A percentile compares a stretch with the other conserved stretches of the same genome.
Conservation (phyloP, 768 basidiomycete species). For the Boletus reticuloceps region DNA sequence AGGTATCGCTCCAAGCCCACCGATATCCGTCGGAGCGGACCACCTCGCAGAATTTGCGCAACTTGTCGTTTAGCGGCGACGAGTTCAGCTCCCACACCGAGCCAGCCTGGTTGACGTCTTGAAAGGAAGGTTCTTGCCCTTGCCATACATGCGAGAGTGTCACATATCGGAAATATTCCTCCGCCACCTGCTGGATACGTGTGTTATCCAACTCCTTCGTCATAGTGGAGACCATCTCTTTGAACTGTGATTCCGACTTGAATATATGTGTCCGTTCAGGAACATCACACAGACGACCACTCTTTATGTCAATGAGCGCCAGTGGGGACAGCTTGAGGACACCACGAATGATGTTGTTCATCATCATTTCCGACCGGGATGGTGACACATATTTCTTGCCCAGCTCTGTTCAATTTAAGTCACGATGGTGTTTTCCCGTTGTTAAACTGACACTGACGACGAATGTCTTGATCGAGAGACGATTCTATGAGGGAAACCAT, state of each 20-base stretch:
- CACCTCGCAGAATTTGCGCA: slow-evolving; percentile 7
- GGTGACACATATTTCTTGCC: neutral
- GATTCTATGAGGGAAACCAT: too few relatives aligned
- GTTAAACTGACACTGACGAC: too few relatives aligned
- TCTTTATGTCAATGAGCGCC: neutral
- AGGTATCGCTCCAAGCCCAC: slow-evolving; percentile 15
- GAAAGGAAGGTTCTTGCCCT: slow-evolving; percentile 7
- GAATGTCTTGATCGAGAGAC: too few relatives aligned
- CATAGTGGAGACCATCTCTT: slow-evolving; percentile 8
- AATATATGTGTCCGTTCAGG: neutral
- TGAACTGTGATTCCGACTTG: neutral
- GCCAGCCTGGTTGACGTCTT: slow-evolving; percentile 1
- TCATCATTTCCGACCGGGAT: neutral
- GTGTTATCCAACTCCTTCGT: neutral
- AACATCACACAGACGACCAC: neutral
- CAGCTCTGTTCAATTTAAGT: neutral
- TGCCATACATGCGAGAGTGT: slow-evolving; percentile 14
- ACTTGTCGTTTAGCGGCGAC: neutral
- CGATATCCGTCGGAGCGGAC: slow-evolving; percentile 5
- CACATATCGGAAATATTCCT: slow-evolving; percentile 6
- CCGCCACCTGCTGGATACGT: neutral
- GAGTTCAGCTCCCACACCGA: slow-evolving; percentile 4
- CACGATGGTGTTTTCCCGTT: too few relatives aligned
- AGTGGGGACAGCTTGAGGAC: neutral
- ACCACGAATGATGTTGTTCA: neutral